These are phyloP conservation scores for Asclepias syriaca DNA, from an alignment of 257 asterid species.

Conservation along the genomic window DNA sequence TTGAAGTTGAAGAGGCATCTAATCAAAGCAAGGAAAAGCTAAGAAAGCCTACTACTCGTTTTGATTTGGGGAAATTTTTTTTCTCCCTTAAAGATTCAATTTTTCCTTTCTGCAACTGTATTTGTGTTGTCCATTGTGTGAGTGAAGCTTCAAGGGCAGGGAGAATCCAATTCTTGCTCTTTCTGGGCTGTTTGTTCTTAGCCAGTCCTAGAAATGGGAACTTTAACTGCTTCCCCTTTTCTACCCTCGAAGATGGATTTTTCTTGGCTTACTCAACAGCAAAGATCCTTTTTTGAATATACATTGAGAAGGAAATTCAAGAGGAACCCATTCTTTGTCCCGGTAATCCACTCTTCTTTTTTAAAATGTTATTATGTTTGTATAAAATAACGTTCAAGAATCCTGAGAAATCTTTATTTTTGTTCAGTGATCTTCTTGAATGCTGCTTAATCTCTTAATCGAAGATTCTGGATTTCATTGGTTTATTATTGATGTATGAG, in stretches of 20 bases:
- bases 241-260: conserved; percentile 45
- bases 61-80: too few species aligned
- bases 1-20: neutral
- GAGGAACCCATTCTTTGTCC: conserved; percentile 36
- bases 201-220: conserved; percentile 36
- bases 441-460: too few species aligned
- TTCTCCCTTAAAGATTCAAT: too few species aligned
- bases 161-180: neutral
- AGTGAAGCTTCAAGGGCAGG: neutral
- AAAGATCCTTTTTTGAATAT: conserved; percentile 24
- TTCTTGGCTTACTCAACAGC: conserved; percentile 23
- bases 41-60: too few species aligned
- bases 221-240: conserved; percentile 37
- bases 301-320: conserved; percentile 39
- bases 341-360: conserved; percentile 36
- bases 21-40: conserved; percentile 10
- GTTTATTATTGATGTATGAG: neutral
- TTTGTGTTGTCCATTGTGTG: neutral
- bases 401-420: neutral
- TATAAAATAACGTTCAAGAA: too few species aligned
- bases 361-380: too few species aligned
- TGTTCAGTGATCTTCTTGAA: neutral
- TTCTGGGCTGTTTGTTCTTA: too few species aligned
- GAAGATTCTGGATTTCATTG: neutral
- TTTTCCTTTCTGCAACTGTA: too few species aligned